Conservation (phyloP, 2,329 filamentous ascomycete species). For the Emydomyces testavorans region DNA sequence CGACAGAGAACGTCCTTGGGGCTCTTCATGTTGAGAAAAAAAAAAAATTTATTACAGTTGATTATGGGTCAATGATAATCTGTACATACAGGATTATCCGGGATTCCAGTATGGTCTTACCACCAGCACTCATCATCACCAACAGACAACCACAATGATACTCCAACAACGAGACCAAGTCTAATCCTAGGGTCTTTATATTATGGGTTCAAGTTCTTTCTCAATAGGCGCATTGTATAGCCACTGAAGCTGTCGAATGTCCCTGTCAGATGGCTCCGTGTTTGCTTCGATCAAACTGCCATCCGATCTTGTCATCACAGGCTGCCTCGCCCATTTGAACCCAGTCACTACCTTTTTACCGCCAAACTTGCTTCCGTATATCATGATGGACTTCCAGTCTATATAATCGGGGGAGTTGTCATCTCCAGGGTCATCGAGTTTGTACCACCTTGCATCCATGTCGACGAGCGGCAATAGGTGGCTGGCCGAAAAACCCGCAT, state of each 20-base stretch:
- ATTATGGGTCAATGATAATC: no score
- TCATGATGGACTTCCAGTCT: conserved; percentile 2
- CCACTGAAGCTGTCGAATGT: neutral
- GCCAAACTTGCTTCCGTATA: conserved; percentile 5
- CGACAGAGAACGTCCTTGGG: conserved; percentile 77
- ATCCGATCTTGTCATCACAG: neutral
- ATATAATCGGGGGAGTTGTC: neutral
- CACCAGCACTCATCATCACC: no score
- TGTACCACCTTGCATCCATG: neutral
- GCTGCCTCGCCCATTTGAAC: neutral
- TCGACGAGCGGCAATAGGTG: neutral
- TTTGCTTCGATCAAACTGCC: neutral
- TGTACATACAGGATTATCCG: no score
- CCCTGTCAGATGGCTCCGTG: neutral
- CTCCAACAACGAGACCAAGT: neutral
- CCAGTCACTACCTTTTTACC: neutral
- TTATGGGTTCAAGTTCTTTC: neutral
- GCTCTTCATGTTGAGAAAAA: conserved; percentile 84
- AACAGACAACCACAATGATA: no score
- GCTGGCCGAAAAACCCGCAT: neutral
- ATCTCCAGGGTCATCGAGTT: neutral
- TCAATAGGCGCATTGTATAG: neutral
- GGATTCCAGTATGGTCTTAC: no score
- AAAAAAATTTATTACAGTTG: no score
- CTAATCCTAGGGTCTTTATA: no score